Evolutionary conservation across 2,329 filamentous ascomycete genomes (phyloP).

Genomic region (Fusarium sp.): DNA sequence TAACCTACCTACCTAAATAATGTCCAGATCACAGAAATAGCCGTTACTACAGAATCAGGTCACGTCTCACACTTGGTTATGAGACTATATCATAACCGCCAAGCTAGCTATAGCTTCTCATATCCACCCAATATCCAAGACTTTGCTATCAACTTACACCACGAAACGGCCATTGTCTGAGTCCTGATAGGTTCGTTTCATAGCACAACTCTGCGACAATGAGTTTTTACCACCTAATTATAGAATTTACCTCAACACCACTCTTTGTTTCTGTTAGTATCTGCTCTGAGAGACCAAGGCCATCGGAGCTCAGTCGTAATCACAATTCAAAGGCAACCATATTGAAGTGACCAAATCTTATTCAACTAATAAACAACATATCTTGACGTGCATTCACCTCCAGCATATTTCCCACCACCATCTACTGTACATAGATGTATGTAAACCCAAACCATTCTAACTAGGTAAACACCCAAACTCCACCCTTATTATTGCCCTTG

Average conservation of each 20-base stretch:
- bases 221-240: background rate
- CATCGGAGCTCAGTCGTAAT: background rate
- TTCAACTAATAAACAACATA: conserved; percentile 33
- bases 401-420: conserved; percentile 24
- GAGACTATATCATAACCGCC: background rate
- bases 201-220: background rate
- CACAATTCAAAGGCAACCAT: background rate
- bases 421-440: conserved; percentile 20
- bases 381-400: conserved; percentile 24
- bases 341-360: conserved; percentile 24
- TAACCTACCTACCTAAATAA: too few species aligned
- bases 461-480: conserved; percentile 29
- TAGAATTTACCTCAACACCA: background rate
- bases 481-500: conserved; percentile 59
- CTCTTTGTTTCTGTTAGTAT: background rate
- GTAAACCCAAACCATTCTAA: conserved; percentile 33
- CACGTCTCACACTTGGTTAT: background rate
- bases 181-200: conserved; percentile 9
- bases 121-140: too few species aligned
- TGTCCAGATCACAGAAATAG: too few species aligned
- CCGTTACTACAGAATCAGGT: background rate
- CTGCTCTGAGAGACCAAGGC: background rate
- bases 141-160: background rate
- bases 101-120: background rate
- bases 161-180: conserved; percentile 20